Conservation (phyloP, 495 filamentous ascomycete species). For the Penicillium steckii region DNA sequence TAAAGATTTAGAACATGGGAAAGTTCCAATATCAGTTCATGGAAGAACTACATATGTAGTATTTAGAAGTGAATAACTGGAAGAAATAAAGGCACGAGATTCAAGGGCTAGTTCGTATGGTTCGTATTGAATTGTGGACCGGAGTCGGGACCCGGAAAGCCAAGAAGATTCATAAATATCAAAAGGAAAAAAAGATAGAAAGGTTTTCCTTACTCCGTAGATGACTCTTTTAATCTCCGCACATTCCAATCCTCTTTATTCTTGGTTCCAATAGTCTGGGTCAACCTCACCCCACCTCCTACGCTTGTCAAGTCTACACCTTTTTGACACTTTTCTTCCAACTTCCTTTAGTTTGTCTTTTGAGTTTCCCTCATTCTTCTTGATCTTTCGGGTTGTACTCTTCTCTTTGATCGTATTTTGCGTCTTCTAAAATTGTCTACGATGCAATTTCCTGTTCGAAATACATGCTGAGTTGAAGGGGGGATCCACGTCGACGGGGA, state of each 20-base stretch:
- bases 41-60: too few species aligned
- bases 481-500: constrained; percentile 7
- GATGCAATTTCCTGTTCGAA: constrained; percentile 14
- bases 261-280: constrained; percentile 23
- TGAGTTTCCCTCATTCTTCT: not conserved
- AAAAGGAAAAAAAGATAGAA: not conserved
- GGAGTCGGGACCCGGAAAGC: not conserved
- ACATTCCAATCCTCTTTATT: too few species aligned
- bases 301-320: not conserved
- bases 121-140: constrained; percentile 1
- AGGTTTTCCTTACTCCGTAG: constrained; percentile 1
- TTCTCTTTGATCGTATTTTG: constrained; percentile 1
- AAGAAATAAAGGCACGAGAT: too few species aligned
- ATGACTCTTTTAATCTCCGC: constrained; percentile 24
- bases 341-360: not conserved
- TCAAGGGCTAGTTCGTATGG: too few species aligned
- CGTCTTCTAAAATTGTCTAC: constrained; percentile 2
- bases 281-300: constrained; percentile 16
- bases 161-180: not conserved
- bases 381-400: not conserved
- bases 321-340: not conserved
- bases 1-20: too few species aligned
- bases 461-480: constrained; percentile 10
- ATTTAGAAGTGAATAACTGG: too few species aligned
- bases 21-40: too few species aligned